Percentiles rank a stretch among this genome's conserved stretches.
Evolutionary conservation across 352 stramenopile species (phyloP).

Genomic region (Globisporangium spiculum): DNA sequence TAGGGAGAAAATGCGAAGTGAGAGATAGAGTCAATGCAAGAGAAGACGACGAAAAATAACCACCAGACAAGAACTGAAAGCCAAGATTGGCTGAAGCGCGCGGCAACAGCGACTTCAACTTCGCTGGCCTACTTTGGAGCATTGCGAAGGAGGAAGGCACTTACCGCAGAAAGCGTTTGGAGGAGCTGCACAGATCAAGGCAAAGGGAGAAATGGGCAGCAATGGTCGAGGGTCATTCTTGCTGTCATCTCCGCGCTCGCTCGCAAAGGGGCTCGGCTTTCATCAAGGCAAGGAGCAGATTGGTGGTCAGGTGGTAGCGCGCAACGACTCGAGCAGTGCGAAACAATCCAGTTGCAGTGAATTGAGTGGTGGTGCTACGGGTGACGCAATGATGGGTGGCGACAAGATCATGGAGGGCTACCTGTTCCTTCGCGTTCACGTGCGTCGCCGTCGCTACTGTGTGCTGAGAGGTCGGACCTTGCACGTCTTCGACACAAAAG

Average conservation of each 20-base stretch:
- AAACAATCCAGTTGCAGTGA: neutral
- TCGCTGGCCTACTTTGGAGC: too few species aligned
- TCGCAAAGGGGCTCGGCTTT: slow-evolving; percentile 18
- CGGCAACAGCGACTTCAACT: neutral
- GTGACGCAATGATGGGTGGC: neutral
- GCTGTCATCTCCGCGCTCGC: slow-evolving; percentile 17
- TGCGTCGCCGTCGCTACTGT: slow-evolving; percentile 64
- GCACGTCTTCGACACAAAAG: slow-evolving; percentile 64
- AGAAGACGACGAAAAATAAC: neutral
- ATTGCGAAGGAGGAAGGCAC: too few species aligned
- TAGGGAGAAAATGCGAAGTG: slow-evolving; percentile 4
- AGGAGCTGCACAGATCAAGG: neutral
- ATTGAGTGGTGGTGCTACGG: neutral
- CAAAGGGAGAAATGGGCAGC: slow-evolving; percentile 3
- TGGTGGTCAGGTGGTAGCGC: slow-evolving; percentile 10
- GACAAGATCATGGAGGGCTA: slow-evolving; percentile 53
- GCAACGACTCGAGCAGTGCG: neutral
- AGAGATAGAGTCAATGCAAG: neutral
- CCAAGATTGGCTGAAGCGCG: neutral
- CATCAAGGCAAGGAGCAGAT: slow-evolving; percentile 16
- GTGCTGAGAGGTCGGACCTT: slow-evolving; percentile 55
- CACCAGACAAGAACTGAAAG: slow-evolving; percentile 2
- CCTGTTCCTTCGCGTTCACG: slow-evolving; percentile 54
- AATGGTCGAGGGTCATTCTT: slow-evolving; percentile 16
- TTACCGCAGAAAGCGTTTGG: neutral